phyloP scores from a whole-genome alignment of 108 stramenopile species.

The Nannochloropsis gaditana region DNA sequence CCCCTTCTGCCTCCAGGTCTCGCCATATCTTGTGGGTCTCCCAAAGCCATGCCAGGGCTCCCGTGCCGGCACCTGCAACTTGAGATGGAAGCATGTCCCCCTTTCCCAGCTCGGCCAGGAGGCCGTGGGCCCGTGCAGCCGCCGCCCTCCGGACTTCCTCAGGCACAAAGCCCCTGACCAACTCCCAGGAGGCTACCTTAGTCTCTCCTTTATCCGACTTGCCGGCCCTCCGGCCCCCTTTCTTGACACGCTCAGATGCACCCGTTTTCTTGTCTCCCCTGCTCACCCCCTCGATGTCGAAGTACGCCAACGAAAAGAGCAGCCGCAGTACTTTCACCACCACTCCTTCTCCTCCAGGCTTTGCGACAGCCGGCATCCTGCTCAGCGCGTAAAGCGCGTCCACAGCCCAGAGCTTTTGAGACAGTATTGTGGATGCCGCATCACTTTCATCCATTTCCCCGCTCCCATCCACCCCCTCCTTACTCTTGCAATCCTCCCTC shows the following conservation, averaged over 20 bases:
- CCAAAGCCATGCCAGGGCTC: background rate
- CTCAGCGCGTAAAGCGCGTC: background rate
- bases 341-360: background rate
- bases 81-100: background rate
- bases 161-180: background rate
- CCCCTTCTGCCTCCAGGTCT: background rate
- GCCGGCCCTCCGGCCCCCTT: background rate
- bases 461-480: background rate
- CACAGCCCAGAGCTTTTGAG: background rate
- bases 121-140: background rate
- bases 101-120: slow-evolving; percentile 8
- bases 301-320: background rate
- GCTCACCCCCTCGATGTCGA: background rate
- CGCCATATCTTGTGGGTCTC: slow-evolving; percentile 13
- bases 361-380: background rate
- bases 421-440: background rate
- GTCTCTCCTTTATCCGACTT: background rate
- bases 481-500: background rate
- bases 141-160: background rate
- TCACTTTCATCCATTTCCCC: background rate
- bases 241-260: background rate
- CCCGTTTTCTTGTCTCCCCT: background rate
- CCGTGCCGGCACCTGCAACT: background rate
- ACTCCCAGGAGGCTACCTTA: background rate
- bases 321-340: background rate